Evolutionary conservation across 352 stramenopile species (phyloP).

Genomic region (Halophytophthora polymorphica): DNA sequence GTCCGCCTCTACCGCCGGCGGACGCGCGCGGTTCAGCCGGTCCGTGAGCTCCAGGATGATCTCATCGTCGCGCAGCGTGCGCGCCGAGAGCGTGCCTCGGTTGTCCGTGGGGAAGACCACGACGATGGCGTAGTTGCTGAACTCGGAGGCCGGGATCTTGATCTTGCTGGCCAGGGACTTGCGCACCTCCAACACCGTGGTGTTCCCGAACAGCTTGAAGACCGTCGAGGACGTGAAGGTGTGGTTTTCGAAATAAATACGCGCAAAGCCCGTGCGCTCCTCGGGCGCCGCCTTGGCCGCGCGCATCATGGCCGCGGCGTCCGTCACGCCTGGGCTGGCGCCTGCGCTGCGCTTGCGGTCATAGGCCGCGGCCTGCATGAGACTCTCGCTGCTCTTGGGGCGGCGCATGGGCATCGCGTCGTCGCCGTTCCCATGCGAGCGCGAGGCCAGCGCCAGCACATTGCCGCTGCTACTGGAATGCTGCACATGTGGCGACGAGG

Average conservation of each 20-base stretch:
- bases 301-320: conserved; percentile 16
- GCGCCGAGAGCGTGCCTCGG: conserved; percentile 53
- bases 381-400: conserved; percentile 26
- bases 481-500: conserved; percentile 12
- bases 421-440: conserved; percentile 10
- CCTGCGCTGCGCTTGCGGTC: conserved; percentile 23
- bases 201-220: conserved; percentile 66
- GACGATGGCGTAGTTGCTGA: conserved; percentile 76
- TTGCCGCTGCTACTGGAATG: conserved; percentile 36
- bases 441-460: conserved; percentile 23
- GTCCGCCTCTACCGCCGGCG: conserved; percentile 39
- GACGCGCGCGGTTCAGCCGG: conserved; percentile 50
- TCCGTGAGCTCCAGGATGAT: conserved; percentile 74
- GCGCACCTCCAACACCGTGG: conserved; percentile 71
- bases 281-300: conserved; percentile 29
- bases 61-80: conserved; percentile 77
- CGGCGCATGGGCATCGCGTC: conserved; percentile 24
- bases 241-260: conserved; percentile 85
- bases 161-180: conserved; percentile 83
- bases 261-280: conserved; percentile 64
- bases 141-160: conserved; percentile 60
- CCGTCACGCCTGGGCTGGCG: too few species aligned
- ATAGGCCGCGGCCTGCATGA: conserved; percentile 17
- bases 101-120: conserved; percentile 72
- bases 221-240: conserved; percentile 82